Base-by-base conservation (phyloP, 2,329 filamentous ascomycete species). In the Myrmaecium sp. region DNA sequence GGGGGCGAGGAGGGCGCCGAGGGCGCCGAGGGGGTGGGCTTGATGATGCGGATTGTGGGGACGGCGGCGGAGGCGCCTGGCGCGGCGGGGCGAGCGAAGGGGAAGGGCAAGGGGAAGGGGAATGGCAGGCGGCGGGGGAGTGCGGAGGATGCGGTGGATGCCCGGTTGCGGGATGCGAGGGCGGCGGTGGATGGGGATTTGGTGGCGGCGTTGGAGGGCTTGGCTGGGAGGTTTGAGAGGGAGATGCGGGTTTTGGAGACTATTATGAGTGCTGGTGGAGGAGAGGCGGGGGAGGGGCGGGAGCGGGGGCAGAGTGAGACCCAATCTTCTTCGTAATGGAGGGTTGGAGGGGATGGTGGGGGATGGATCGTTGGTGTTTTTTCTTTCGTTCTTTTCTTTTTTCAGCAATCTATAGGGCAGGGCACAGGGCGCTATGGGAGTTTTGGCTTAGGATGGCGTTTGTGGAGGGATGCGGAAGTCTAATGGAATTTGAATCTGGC, bases 21-120 rank as follows among this genome's bases (percentile, higher is more conserved):
- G 16, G 23, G 33, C 11, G 40, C 36, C 16, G 46, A 36, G 8
- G 47, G 51, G 17, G 54, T 54, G 21, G 55, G 58, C 5, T 45
- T 74, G 35, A 73, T 79, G 64, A 49, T 79, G 23, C 58, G 56
- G 31, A 64, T 80, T 27, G 64, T 75, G 31, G 74, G 73, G 3
- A 47, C 43, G 33, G 63, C 38, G 36, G 46, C 29, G 11, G 15
- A 15, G 11, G 21, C 15, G 13, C 9, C 22, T 7, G 19, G 17
- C 33, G 24, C 10, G 30, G 26, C 21, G 34, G 35, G 46, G 27
- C 37, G 41, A 13, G 30, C 31, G 24, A 45, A 41, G 43, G 43
- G 27, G 27, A 51, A 48, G 27, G 38, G 42, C 1, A 46, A 48
- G 34, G 36, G 30, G 16, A 45, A 43, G 32, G 36, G 17, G 42